Base-by-base conservation (phyloP, 805 yeast species). In the Clavispora phyllophila region DNA sequence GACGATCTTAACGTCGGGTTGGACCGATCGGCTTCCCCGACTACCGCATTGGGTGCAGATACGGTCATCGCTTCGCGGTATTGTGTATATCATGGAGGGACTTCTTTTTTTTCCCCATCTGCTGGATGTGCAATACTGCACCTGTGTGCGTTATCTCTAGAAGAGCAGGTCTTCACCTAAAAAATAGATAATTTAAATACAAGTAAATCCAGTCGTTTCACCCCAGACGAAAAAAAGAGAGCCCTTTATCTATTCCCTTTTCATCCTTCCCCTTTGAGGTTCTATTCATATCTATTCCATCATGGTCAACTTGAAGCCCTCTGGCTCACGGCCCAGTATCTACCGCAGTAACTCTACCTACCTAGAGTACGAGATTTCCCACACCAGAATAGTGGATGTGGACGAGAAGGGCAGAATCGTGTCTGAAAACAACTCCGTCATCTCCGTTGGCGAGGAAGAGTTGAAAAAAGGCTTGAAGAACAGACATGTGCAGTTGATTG, bases 111-210 rank as follows among this genome's bases (percentile, higher is more conserved):
- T 32, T 49, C 61, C 34, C 58, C 59, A 39, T 63, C 63, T 2
- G 67, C 63, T 15, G 70, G 70, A 1, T 69, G 69, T 3, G 58
- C 60, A 4, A 39, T 19, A 10, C 38, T 40, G 33, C n/a, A 29
- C 33, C 33, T 29, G 33, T 29, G 10, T 29, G 20, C 20, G 33
- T 29, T 29, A 29, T 29, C 33, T 29, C 15, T 15, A 6, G 20
- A 15, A 9, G 9, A 17, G 2, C 31, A 12, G 9, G 5, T 25
- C 28, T 25, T 25, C 28, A n/a, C 28, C 28, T 25, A 25, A 10
- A 13, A 12, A 9, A 9, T 23, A 23, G 25, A 7, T 6, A 9
- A 27, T 17, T 29, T 29, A 29, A 29, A 29, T 29, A 29, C 20
- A 13, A 29, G 20, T 1, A 15, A 17, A 12, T 15, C 33, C 33